Evolutionary conservation across 352 stramenopile genomes (phyloP), one percentile per base, ranked within the genome.

Genomic region (Phytophthora kernoviae): DNA sequence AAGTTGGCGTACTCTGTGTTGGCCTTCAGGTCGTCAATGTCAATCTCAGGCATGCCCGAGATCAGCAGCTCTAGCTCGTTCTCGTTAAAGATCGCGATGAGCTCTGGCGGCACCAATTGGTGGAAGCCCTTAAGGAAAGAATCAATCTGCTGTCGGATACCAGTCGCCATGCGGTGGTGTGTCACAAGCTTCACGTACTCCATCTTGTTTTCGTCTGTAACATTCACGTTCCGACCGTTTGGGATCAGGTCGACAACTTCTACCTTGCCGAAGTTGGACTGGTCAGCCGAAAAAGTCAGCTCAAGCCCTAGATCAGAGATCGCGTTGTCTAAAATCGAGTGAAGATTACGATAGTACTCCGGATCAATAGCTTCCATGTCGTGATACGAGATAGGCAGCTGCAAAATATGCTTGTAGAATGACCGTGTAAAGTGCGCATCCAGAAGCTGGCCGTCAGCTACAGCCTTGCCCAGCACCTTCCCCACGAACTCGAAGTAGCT

Each of bases 351-450:
- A 68, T 97, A 97, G 54, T 98, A 96, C 71, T 99, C 96, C 8
- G 96, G 96, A 68, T 99, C 97, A 48, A 99, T 98, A 2, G 94
- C 96, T 85, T 99, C 95, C 97, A 99, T 99, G 78, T 99, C 98
- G 56, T 98, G 88, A 69, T 99, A 98, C 41, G 79, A 93, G 37
- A 99, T 96, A 49, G 98, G 96, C 34, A 98, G 77, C 64, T 98
- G 97, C 46, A 99, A 73, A 69, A 99, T 99, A 71, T 99, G 97
- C 79, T 96, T 96, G 88, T 99, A 99, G 50, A 99, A 97, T 50
- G 88, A 98, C 12, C 97, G 81, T 20, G 97, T 99, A 60, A 99
- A 99, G 64, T 99, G 97, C 10, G 97, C 97, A 73, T 99, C 97
- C 33, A 99, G 86, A 33, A 99, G 75, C 73, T 99, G 98, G 0